These are phyloP conservation scores for Senna siamea DNA, from an alignment of 306 rosid genomes.

Conservation along the genomic window DNA sequence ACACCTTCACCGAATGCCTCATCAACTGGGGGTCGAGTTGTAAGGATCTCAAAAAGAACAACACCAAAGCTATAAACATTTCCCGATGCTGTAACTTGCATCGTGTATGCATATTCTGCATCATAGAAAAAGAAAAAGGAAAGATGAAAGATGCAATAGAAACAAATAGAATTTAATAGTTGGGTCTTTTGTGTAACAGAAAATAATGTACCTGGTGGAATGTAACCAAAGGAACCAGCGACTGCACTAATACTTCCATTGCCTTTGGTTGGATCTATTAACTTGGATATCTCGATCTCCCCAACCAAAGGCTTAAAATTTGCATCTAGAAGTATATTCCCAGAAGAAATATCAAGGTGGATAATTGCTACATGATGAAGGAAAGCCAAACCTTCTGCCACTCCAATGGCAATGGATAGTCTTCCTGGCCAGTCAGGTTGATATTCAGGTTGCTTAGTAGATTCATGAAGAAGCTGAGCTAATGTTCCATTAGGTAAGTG, in stretches of 20 bases:
- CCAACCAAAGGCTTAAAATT: conserved; percentile 85
- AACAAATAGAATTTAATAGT: background rate
- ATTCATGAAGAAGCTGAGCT: no score
- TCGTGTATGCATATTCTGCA: conserved; percentile 96
- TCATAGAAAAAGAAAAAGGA: conserved; percentile 22
- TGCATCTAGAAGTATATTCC: conserved; percentile 83
- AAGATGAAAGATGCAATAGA: conserved; percentile 5
- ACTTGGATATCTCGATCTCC: conserved; percentile 96
- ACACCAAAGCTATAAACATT: conserved; percentile 97
- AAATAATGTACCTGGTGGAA: conserved; percentile 82
- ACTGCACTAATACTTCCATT: conserved; percentile 97
- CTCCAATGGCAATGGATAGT: conserved; percentile 85
- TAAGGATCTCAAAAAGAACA: conserved; percentile 87
- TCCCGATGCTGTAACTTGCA: conserved; percentile 99
- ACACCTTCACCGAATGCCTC: conserved; percentile 92
- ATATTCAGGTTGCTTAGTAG: no score
- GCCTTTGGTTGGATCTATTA: conserved; percentile 92
- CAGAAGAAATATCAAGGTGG: conserved; percentile 94
- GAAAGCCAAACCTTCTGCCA: conserved; percentile 94
- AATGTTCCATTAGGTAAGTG: no score
- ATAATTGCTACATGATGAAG: conserved; percentile 92
- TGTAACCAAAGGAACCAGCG: conserved; percentile 98
- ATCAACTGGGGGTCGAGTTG: conserved; percentile 85
- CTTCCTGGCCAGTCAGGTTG: conserved; percentile 94
- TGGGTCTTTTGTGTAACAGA: no score